These are phyloP conservation scores for Aspergillus heteromorphus DNA, from an alignment of 495 filamentous ascomycete genomes.

Conservation along the genomic window DNA sequence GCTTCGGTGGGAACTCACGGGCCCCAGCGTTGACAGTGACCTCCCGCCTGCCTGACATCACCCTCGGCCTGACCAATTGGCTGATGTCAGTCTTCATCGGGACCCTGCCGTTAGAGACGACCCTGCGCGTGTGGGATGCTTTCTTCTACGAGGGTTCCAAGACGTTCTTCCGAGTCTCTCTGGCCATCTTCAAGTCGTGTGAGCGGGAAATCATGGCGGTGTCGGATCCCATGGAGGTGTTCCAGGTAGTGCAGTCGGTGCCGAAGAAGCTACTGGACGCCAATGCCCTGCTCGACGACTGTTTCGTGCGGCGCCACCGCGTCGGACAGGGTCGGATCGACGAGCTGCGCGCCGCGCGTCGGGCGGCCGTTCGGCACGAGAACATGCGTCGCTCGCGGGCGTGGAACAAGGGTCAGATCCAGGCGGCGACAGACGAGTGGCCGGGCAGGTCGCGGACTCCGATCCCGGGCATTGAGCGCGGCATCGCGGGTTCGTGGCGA, in stretches of 20 bases:
- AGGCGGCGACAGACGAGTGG: constrained; percentile 36
- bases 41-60: constrained; percentile 77
- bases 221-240: constrained; percentile 89
- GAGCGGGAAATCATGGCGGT: constrained; percentile 76
- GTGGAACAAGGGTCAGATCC: constrained; percentile 34
- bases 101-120: constrained; percentile 83
- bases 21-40: constrained; percentile 42
- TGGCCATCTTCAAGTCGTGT: constrained; percentile 89
- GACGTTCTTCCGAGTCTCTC: constrained; percentile 88
- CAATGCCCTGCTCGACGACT: constrained; percentile 73
- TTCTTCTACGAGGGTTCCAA: constrained; percentile 95
- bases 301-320: constrained; percentile 72
- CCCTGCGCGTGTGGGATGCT: constrained; percentile 88
- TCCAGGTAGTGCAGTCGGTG: constrained; percentile 89
- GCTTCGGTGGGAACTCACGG: constrained; percentile 45
- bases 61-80: constrained; percentile 92
- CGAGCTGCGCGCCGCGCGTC: constrained; percentile 34
- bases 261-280: constrained; percentile 77
- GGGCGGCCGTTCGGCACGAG: constrained; percentile 40
- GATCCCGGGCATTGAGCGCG: constrained; percentile 32
- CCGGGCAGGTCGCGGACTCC: constrained; percentile 26
- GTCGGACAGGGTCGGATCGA: constrained; percentile 63
- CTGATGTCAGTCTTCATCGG: constrained; percentile 97
- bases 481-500: constrained; percentile 36
- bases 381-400: constrained; percentile 39